Conservation (phyloP, 139 green algal species). For the Asterochloris erici region DNA sequence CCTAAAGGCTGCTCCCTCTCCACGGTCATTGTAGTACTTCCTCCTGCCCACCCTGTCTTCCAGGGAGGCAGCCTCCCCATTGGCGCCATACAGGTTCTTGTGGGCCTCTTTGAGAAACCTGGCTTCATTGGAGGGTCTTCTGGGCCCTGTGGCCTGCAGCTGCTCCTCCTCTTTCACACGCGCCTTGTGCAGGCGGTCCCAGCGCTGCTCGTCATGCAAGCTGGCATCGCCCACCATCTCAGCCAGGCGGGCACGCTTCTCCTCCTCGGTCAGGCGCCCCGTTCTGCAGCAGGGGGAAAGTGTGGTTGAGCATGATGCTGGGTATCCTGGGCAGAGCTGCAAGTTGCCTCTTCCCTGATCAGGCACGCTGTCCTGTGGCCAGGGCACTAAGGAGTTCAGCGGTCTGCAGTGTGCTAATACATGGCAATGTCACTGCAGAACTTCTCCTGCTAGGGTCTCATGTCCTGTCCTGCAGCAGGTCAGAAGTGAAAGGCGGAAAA, state of each 20-base stretch:
- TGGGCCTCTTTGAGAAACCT: conserved; percentile 13
- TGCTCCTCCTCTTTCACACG: conserved; percentile 11
- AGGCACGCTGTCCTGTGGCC: no score
- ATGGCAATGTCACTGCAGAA: no score
- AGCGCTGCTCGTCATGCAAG: conserved; percentile 58
- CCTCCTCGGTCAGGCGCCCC: conserved; percentile 60
- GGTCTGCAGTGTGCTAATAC: no score
- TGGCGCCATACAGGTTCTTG: conserved; percentile 19
- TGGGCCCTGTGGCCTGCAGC: not conserved
- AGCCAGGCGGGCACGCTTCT: conserved; percentile 62
- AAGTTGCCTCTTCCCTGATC: no score
- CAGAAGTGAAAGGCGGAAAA: no score
- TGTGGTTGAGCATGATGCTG: no score
- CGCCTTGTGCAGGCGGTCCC: not conserved
- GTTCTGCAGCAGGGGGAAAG: conserved; percentile 8
- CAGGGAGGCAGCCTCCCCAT: conserved; percentile 16
- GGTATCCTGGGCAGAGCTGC: no score
- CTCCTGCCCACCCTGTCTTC: conserved; percentile 15
- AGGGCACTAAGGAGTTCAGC: no score
- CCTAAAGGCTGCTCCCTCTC: conserved; percentile 8
- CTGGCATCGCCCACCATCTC: conserved; percentile 83
- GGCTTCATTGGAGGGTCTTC: not conserved
- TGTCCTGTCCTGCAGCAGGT: no score
- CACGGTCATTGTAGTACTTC: conserved; percentile 27
- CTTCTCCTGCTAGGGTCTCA: no score